phyloP scores from a whole-genome alignment of 208 protist species.

The Acanthamoeba royreba region DNA sequence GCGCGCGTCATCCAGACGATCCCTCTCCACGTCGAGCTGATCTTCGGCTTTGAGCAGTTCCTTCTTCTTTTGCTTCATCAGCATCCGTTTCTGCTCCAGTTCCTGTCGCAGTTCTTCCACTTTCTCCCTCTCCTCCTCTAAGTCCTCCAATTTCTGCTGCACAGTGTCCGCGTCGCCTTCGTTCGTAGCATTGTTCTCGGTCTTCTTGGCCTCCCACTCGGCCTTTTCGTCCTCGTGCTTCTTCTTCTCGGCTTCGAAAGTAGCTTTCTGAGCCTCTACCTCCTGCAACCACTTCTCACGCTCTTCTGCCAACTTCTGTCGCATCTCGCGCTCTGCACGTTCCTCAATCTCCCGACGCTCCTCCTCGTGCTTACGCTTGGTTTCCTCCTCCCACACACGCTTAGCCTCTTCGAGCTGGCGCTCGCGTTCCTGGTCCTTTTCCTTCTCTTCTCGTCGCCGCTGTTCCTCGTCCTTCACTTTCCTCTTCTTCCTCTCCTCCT shows the following conservation, averaged over 20 bases:
- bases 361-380: background rate
- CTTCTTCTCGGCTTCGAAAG: background rate
- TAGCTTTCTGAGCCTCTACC: background rate
- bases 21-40: background rate
- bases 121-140: background rate
- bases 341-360: background rate
- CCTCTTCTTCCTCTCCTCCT: background rate
- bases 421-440: background rate
- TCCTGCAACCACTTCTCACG: background rate
- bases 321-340: background rate
- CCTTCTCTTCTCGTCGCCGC: background rate
- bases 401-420: background rate
- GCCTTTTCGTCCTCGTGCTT: background rate
- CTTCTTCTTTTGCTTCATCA: background rate
- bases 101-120: background rate
- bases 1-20: background rate
- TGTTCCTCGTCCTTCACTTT: background rate
- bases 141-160: background rate
- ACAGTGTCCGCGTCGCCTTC: background rate
- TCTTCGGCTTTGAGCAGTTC: background rate
- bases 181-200: background rate
- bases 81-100: background rate
- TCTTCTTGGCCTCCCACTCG: background rate
- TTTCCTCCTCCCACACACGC: background rate
- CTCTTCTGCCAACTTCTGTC: background rate